Evolutionary conservation across 2,329 filamentous ascomycete genomes (phyloP).

Genomic region (Alternaria postmessia): DNA sequence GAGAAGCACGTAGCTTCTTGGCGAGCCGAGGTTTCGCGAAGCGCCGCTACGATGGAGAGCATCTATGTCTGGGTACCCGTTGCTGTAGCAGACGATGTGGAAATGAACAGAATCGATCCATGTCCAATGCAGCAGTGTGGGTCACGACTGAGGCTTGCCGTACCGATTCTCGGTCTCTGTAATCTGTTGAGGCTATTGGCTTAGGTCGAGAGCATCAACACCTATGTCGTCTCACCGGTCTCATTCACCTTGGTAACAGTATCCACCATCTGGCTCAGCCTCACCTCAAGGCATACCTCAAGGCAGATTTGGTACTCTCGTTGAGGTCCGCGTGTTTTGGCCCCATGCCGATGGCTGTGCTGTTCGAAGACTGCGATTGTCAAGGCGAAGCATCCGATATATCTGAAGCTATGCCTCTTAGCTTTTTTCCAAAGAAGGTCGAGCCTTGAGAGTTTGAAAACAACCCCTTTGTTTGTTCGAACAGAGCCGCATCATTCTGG

Average conservation of each 20-base stretch:
- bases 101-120: not conserved
- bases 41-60: not conserved
- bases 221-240: not conserved
- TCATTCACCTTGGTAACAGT: not conserved
- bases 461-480: not conserved
- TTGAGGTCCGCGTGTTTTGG: not conserved
- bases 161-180: not conserved
- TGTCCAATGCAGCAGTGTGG: not conserved
- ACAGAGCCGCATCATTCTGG: not conserved
- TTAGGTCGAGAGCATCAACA: not conserved
- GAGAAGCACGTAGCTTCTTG: not conserved
- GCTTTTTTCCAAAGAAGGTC: not conserved
- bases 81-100: too few species aligned
- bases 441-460: not conserved
- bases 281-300: not conserved
- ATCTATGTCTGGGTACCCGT: too few species aligned
- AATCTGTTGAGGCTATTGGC: not conserved
- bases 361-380: not conserved
- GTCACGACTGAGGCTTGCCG: not conserved
- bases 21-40: not conserved
- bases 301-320: not conserved
- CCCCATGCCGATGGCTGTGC: not conserved
- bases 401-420: constrained; percentile 2
- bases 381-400: not conserved
- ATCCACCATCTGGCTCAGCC: not conserved